Base-by-base conservation (phyloP, 148 eudicot species). In the Cornus suecica region DNA sequence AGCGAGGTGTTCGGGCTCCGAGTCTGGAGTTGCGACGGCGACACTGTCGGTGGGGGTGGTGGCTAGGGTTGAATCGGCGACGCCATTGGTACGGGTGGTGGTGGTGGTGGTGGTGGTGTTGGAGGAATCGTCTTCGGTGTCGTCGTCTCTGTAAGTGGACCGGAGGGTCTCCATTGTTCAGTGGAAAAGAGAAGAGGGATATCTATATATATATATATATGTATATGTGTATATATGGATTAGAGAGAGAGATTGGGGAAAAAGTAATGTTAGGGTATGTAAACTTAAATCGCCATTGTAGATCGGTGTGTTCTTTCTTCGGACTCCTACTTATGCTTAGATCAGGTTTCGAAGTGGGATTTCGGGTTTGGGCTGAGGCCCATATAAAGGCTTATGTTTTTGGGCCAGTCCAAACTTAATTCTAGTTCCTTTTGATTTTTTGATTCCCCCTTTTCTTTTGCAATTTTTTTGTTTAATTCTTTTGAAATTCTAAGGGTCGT, bases 101-200 rank as follows among this genome's bases (percentile, higher is more conserved):
- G 31, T 42, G 32, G 27, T 29, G 58, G 62, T 66, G 27, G 69
- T 45, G 77, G 31, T 42, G 32, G 27, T 29, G 26, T 34, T 41
- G 64, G 60, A 29, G 18, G 16, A 8, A 23, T 30, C 23, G 41
- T 29, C 73, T 64, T 61, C 72, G 37, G 69, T 74, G 10, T 77
- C 66, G 6, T 77, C 74, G 37, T 62, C 74, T 22, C 51, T 58
- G 62, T 61, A 77, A 45, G 58, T 42, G 20, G 74, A 62, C 54
- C n/a, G 58, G 22, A 70, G 62, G 69, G n/a, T 71, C 58, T 70
- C 68, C 82, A 79, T 79, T 10, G 5, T 34, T 28, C 27, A 42
- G 6, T 20, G 61, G 20, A 16, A 41, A 34, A 32, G 56, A 15
- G 41, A 66, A 8, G 13, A 1, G 5, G 16, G 16, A 52, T 52